phyloP scores from a whole-genome alignment of 352 stramenopile species.

The Paralagenidium karlingii region DNA sequence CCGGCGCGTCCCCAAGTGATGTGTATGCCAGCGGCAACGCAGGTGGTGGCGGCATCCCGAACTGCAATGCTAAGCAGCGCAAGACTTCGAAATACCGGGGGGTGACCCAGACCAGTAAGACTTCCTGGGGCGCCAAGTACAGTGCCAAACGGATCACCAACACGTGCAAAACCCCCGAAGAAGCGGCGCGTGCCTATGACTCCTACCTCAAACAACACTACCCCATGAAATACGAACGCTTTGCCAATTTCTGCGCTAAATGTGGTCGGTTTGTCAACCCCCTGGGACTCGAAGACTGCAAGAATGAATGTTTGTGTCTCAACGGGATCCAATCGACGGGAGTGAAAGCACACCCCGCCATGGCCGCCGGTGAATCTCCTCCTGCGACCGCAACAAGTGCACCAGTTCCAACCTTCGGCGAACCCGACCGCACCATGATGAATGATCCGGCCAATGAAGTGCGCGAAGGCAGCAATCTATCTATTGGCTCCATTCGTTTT shows the following conservation, averaged over 20 bases:
- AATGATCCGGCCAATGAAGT: constrained; percentile 13
- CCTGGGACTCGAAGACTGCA: constrained; percentile 50
- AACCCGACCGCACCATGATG: constrained; percentile 11
- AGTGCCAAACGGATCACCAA: constrained; percentile 81
- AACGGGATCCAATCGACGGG: background rate
- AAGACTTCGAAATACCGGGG: constrained; percentile 83
- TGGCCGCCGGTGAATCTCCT: background rate
- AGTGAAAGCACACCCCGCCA: background rate
- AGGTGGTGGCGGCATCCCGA: too few species aligned
- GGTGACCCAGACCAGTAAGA: constrained; percentile 80
- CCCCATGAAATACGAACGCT: constrained; percentile 74
- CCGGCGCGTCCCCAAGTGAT: too few species aligned
- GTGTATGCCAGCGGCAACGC: too few species aligned
- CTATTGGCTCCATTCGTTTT: constrained; percentile 55
- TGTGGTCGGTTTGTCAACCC: constrained; percentile 77
- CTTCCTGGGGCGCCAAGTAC: constrained; percentile 81
- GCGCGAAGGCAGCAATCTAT: constrained; percentile 29
- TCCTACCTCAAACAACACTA: constrained; percentile 73
- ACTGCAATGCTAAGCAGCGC: background rate
- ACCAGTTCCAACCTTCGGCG: background rate
- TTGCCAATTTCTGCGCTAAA: constrained; percentile 77
- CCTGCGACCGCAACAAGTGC: background rate
- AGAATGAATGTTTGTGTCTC: constrained; percentile 63
- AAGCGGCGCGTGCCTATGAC: constrained; percentile 72
- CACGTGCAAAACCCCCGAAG: constrained; percentile 79